A percentile compares a stretch with the other conserved stretches of the same genome.
These are phyloP conservation scores for Boletellus ananiceps DNA, from an alignment of 768 basidiomycete genomes.

Conservation along the genomic window DNA sequence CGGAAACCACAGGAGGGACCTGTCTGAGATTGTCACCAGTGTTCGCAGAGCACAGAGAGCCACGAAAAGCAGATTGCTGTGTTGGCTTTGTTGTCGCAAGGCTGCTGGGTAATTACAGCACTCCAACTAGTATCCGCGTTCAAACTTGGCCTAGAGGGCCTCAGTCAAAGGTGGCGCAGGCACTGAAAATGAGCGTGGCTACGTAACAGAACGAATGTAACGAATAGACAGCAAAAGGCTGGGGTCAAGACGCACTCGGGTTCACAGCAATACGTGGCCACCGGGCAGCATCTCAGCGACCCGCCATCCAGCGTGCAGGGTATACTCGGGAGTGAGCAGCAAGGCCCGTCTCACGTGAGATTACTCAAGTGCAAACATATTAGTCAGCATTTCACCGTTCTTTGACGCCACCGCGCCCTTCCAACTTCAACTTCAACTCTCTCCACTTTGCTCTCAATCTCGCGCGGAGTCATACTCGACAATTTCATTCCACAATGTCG, in stretches of 20 bases:
- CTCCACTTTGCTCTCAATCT: slow-evolving; percentile 19
- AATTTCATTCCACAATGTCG: slow-evolving; percentile 47
- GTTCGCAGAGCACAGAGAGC: slow-evolving; percentile 13
- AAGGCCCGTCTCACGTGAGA: slow-evolving; percentile 28
- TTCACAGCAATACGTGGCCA: slow-evolving; percentile 4
- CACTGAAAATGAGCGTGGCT: slow-evolving; percentile 3
- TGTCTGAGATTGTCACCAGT: not conserved
- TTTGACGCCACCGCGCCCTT: slow-evolving; percentile 23
- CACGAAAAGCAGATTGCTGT: slow-evolving; percentile 11
- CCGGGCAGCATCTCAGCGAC: slow-evolving; percentile 3
- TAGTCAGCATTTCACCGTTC: slow-evolving; percentile 23
- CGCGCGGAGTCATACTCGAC: slow-evolving; percentile 22
- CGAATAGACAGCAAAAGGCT: not conserved
- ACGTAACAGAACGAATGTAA: slow-evolving; percentile 7
- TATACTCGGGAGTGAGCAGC: not conserved
- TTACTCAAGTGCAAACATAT: slow-evolving; percentile 10
- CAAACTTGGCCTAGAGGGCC: slow-evolving; percentile 1
- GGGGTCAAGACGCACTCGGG: slow-evolving; percentile 1
- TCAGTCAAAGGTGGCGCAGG: not conserved
- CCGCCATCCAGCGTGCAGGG: not conserved
- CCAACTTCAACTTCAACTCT: slow-evolving; percentile 13
- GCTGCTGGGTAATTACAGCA: slow-evolving; percentile 2
- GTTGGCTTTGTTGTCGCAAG: slow-evolving; percentile 4
- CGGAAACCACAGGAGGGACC: slow-evolving; percentile 8
- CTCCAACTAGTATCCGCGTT: not conserved